Conservation (phyloP, 2,329 filamentous ascomycete species). For the Penicillium sp. region DNA sequence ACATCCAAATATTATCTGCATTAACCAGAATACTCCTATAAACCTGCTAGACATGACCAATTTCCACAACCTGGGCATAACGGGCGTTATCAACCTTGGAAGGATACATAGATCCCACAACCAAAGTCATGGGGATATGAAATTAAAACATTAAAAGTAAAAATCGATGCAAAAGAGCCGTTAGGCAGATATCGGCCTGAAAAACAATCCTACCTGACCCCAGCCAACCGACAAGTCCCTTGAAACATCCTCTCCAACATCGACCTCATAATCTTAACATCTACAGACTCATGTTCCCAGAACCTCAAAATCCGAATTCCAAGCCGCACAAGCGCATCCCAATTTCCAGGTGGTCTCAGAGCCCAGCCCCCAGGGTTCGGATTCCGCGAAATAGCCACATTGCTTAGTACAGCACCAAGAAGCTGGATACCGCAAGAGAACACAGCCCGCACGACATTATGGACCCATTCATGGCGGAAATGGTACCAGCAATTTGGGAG, state of each 20-base stretch:
- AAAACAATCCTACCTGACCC: constrained; percentile 12
- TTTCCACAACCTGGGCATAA: too few species aligned
- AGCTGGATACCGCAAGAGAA: constrained; percentile 23
- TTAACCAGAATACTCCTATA: too few species aligned
- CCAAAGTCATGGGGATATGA: too few species aligned
- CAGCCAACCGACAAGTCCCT: constrained; percentile 21
- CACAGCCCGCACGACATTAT: constrained; percentile 18
- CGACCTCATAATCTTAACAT: constrained; percentile 21
- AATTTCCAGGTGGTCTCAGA: constrained; percentile 8
- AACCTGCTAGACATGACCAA: too few species aligned
- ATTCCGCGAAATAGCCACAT: not conserved
- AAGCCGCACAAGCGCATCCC: constrained; percentile 19
- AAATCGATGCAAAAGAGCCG: not conserved
- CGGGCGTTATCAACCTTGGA: too few species aligned
- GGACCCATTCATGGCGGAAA: constrained; percentile 25
- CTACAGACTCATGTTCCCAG: constrained; percentile 20
- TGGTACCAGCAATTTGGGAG: constrained; percentile 22
- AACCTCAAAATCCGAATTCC: constrained; percentile 18
- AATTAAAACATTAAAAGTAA: not conserved
- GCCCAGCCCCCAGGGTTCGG: not conserved
- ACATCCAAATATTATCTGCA: too few species aligned
- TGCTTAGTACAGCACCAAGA: constrained; percentile 17
- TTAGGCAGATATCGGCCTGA: not conserved
- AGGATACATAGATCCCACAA: too few species aligned
- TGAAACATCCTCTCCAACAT: constrained; percentile 25